Percentiles rank a stretch among this genome's conserved stretches.
Evolutionary conservation across 331 rosid genomes (phyloP).

Genomic region (Saraca asoca): DNA sequence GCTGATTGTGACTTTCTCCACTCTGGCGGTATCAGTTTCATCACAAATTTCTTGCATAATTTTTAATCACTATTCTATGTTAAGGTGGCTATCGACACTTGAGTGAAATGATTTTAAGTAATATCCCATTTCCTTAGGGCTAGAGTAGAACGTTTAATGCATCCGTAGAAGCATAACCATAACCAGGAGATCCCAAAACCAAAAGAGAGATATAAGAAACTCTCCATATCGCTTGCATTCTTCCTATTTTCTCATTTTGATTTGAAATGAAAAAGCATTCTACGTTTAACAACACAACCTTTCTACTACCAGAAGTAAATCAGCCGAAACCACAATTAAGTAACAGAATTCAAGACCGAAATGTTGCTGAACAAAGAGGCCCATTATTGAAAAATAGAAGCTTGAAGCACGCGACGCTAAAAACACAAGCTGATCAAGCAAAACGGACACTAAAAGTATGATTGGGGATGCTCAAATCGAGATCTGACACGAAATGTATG

Average conservation of each 20-base stretch:
- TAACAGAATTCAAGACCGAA: slow-evolving; percentile 4
- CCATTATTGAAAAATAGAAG: slow-evolving; percentile 29
- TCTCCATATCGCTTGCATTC: slow-evolving; percentile 25
- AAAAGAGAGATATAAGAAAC: slow-evolving; percentile 34
- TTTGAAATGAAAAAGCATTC: not conserved
- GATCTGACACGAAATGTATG: slow-evolving; percentile 60
- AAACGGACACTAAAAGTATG: slow-evolving; percentile 45
- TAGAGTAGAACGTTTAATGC: not conserved
- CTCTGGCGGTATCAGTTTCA: not conserved
- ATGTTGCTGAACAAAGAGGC: slow-evolving; percentile 36
- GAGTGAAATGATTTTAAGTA: too few relatives aligned
- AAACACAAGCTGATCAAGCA: slow-evolving; percentile 48
- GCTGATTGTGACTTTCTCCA: not conserved
- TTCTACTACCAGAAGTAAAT: slow-evolving; percentile 18
- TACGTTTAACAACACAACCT: slow-evolving; percentile 31
- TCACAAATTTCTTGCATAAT: not conserved
- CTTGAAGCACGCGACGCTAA: slow-evolving; percentile 27
- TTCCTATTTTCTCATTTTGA: slow-evolving; percentile 13
- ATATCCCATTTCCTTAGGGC: slow-evolving; percentile 4
- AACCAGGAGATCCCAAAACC: slow-evolving; percentile 16
- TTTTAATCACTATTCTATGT: too few relatives aligned
- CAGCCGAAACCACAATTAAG: slow-evolving; percentile 22
- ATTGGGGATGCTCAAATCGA: slow-evolving; percentile 39
- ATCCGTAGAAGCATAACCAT: too few relatives aligned
- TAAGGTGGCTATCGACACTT: too few relatives aligned